A percentile compares a stretch with the other conserved stretches of the same genome.
phyloP scores from a whole-genome alignment of 371 early-diverging fungal species.

The Mucor piriformis region DNA sequence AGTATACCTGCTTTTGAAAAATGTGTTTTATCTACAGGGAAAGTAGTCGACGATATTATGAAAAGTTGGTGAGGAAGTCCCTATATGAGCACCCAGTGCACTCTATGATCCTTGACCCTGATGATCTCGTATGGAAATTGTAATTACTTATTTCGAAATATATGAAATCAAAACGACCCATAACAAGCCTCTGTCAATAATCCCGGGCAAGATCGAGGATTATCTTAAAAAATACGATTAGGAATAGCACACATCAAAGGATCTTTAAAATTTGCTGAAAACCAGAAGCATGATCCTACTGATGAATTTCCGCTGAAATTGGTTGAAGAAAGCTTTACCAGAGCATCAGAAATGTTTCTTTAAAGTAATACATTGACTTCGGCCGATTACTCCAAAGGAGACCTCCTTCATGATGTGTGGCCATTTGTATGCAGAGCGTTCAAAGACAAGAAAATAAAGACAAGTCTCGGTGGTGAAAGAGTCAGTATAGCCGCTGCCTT shows the following conservation, averaged over 20 bases:
- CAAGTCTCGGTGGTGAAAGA: slow-evolving; percentile 11
- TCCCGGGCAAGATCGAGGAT: slow-evolving; percentile 5
- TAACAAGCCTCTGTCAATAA: neutral
- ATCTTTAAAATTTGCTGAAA: slow-evolving; percentile 1
- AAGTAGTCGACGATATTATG: neutral
- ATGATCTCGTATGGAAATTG: slow-evolving; percentile 7
- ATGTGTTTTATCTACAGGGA: neutral
- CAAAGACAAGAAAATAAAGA: neutral
- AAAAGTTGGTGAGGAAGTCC: neutral
- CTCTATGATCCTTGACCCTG: slow-evolving; percentile 12
- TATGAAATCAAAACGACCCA: slow-evolving; percentile 8
- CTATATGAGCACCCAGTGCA: slow-evolving; percentile 7
- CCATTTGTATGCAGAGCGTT: slow-evolving; percentile 7
- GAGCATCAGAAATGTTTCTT: neutral
- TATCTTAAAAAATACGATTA: slow-evolving; percentile 3
- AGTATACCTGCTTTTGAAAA: neutral
- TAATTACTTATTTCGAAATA: slow-evolving; percentile 10
- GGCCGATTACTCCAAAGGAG: slow-evolving; percentile 6
- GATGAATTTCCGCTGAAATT: neutral
- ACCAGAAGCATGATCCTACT: neutral
- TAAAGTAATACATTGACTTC: neutral
- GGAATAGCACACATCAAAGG: neutral
- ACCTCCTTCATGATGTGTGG: slow-evolving; percentile 17
- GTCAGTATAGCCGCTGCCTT: slow-evolving; percentile 3
- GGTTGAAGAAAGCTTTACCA: neutral